Conservation (phyloP, 2,329 filamentous ascomycete species). For the Alternaria incomplexa region DNA sequence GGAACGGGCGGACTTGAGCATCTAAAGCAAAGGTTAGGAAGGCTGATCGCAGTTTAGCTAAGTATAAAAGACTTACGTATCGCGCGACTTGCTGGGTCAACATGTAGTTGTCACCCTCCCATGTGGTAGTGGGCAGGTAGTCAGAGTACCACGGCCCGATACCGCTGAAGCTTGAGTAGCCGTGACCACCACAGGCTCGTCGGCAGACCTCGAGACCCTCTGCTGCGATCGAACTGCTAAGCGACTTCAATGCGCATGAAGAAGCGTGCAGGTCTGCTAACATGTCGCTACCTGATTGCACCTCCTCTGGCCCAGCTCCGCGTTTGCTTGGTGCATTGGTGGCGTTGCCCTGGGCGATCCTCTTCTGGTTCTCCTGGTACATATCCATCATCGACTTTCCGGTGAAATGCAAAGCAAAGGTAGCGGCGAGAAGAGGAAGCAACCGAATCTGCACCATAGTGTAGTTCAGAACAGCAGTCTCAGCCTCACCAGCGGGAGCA, state of each 20-base stretch:
- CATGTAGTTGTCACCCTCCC: constrained; percentile 86
- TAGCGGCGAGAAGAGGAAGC: constrained; percentile 73
- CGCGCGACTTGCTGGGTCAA: constrained; percentile 79
- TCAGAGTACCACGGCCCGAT: constrained; percentile 78
- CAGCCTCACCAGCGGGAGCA: constrained; percentile 64
- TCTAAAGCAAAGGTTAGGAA: constrained; percentile 43
- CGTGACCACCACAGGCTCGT: constrained; percentile 77
- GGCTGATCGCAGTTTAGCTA: background rate
- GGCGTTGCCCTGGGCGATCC: constrained; percentile 59
- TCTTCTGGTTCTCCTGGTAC: constrained; percentile 74
- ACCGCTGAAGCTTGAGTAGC: constrained; percentile 77
- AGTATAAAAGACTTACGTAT: constrained; percentile 57
- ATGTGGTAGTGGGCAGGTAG: constrained; percentile 73
- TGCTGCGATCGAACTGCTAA: constrained; percentile 73
- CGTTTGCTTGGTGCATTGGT: constrained; percentile 50
- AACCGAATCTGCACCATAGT: constrained; percentile 80
- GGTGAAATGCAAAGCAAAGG: constrained; percentile 80
- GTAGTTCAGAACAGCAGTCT: constrained; percentile 80
- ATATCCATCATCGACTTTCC: constrained; percentile 77
- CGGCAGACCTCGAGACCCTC: constrained; percentile 78
- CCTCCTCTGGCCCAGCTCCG: constrained; percentile 71
- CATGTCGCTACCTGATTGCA: constrained; percentile 68
- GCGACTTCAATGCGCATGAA: constrained; percentile 76
- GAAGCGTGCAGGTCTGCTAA: constrained; percentile 78
- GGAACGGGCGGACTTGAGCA: constrained; percentile 75